Conservation (phyloP, 1,139 yeast genomes). For the Candida frijolesensis region DNA sequence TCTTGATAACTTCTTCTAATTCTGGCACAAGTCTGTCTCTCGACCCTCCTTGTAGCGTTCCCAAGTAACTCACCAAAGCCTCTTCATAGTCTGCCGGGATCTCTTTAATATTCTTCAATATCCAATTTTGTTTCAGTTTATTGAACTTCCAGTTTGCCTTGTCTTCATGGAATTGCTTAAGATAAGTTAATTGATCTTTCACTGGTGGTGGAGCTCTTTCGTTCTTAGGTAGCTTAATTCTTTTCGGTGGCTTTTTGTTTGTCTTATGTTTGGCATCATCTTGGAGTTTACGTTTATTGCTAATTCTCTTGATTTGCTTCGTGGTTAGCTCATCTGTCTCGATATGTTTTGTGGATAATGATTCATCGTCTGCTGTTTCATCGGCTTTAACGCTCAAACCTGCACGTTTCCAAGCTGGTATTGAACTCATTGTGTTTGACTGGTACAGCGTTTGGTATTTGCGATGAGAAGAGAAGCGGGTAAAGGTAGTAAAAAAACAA, state of each 20-base stretch:
- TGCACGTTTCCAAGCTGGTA: constrained; percentile 92
- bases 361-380: constrained; percentile 41
- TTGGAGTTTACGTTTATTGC: constrained; percentile 32
- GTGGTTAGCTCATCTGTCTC: constrained; percentile 51
- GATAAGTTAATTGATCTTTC: constrained; percentile 77
- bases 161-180: constrained; percentile 65
- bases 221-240: constrained; percentile 72
- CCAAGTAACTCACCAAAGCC: constrained; percentile 59
- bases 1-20: constrained; percentile 46
- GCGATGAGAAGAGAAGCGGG: not conserved
- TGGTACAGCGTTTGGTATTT: not conserved
- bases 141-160: constrained; percentile 83
- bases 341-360: constrained; percentile 37
- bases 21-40: constrained; percentile 58
- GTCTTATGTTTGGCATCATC: constrained; percentile 22
- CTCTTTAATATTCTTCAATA: constrained; percentile 63
- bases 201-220: constrained; percentile 79
- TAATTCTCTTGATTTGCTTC: constrained; percentile 48
- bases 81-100: constrained; percentile 60
- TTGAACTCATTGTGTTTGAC: constrained; percentile 15
- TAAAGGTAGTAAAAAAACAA: not conserved
- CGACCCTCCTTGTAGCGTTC: constrained; percentile 76
- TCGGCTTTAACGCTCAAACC: constrained; percentile 64
- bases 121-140: constrained; percentile 94
- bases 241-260: constrained; percentile 64